Evolutionary conservation across 352 stramenopile species (phyloP), one percentile per base, ranked within the genome.

Genomic region (Phytophthora fragariae): DNA sequence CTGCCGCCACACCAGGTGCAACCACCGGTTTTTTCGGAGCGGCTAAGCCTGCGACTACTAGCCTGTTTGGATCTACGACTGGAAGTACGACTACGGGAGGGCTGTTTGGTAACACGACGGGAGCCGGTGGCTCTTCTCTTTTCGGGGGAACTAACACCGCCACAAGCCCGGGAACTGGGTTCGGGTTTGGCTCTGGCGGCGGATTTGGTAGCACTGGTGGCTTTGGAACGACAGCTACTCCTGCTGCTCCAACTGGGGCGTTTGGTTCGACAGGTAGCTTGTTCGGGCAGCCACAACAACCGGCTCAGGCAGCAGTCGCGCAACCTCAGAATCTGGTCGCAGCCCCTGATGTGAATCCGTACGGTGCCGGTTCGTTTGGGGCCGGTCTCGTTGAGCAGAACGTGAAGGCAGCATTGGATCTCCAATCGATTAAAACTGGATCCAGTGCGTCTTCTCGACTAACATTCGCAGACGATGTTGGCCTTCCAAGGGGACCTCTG

Each of bases 391-490:
- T 91, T 56, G 83, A 91, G 52, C 82, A 89, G 52, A 88, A 86
- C 63, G 83, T 91, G 39, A 89, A 91, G 70, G 81, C 83, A 2
- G 83, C 83, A 0, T 61, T 93, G 31, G 84, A 89, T 47, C 54
- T 89, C 55, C 84, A 88, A 53, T 81, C 84, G 10, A 84, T 89
- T 47, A 91, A 89, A 52, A 81, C 76, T 15, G 77, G 73, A 46
- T 88, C 82, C 7, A 86, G 69, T 50, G 71, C 76, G 1, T 85
- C 80, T 11, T 88, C 82, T 55, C 76, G 88, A n/a, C 37, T 89
- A 47, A 89, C 77, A 2, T 92, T 92, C 55, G 78, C 84, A 3
- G 75, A 92, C 49, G 88, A 94, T 19, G 85, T 94, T 53, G 88
- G 88, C n/a, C 75, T 94, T 31, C 84, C 85, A 0, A 84, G 84